Base-by-base conservation (phyloP, 2,329 filamentous ascomycete genomes). In the Paraphaeosphaeria sporulosa region DNA sequence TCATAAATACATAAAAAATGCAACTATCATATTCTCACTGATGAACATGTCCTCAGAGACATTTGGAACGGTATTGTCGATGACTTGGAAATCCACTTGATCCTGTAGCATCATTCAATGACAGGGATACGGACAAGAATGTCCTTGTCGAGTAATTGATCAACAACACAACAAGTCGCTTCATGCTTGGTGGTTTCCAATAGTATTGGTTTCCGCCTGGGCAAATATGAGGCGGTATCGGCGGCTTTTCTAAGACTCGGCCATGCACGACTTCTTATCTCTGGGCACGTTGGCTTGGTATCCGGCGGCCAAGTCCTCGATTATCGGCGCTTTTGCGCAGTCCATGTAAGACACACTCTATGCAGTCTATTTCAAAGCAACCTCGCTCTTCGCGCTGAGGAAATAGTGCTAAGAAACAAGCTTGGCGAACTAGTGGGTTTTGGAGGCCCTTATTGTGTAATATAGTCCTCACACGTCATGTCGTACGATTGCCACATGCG, bases 231-330 rank as follows among this genome's bases (percentile, higher is more conserved):
- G 17, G 40, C 32, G 32, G 5, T 47, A 23, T 30, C 12, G 32
- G n/a, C 17, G 23, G 34, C 30, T 7, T 46, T 43, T 36, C 47
- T 17, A n/a, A 48, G 17, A 47, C 27, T 48, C 48, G 53, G 53
- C 17, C 44, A 47, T 56, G 54, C 54, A 56, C 54, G 15, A 49
- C 30, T 8, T 32, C 30, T 48, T 56, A 49, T 56, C 44, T 49
- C 43, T 56, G 44, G 43, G 32, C 47, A 23, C 40, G 7, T 38
- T 55, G 19, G 30, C 30, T 32, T 32, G 48, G 48, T 23, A 23
- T 51, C 32, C 27, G 9, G 15, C 17, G 19, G 10, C 32, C 32
- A 15, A 12, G 32, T 25, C 19, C 7, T n/a, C 47, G 27, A 49
- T 17, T 17, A n/a, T 49, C 47, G 47, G 47, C 12, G 17, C 32